Conservation (phyloP, 1,139 yeast genomes). For the Candida tetrigidarum region DNA sequence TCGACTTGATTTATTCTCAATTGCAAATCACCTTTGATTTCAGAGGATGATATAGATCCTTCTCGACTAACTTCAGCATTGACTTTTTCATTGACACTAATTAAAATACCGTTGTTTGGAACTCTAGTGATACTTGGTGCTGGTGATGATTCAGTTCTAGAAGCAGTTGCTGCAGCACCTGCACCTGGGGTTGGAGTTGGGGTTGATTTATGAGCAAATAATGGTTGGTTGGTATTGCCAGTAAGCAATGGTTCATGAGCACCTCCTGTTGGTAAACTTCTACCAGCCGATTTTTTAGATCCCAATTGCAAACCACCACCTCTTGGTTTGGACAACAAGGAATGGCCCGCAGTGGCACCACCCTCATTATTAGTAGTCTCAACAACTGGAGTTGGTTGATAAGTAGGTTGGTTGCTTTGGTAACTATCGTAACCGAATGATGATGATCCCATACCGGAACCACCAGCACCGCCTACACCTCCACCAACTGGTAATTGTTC, state of each 20-base stretch:
- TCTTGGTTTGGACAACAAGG: conserved; percentile 29
- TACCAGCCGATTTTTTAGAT: conserved; percentile 48
- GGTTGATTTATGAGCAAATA: conserved; percentile 30
- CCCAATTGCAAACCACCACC: conserved; percentile 87
- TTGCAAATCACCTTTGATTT: conserved; percentile 90
- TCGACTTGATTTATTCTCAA: conserved; percentile 79
- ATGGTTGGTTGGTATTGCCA: conserved; percentile 41
- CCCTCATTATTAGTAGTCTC: conserved; percentile 20
- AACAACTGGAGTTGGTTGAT: conserved; percentile 38
- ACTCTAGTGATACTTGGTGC: conserved; percentile 35
- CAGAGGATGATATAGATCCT: conserved; percentile 74
- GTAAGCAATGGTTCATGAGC: conserved; percentile 25
- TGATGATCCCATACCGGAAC: conserved; percentile 10
- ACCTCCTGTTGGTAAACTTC: conserved; percentile 17
- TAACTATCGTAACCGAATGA: conserved; percentile 26
- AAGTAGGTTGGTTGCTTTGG: conserved; percentile 32
- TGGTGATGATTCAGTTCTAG: conserved; percentile 28
- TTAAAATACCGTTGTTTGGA: conserved; percentile 75
- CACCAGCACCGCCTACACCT: conserved; percentile 11
- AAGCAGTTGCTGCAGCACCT: conserved; percentile 10
- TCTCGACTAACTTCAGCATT: conserved; percentile 82
- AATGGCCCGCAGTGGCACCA: conserved; percentile 15
- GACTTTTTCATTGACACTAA: conserved; percentile 77
- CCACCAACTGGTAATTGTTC: conserved; percentile 25
- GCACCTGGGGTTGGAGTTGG: conserved; percentile 1